Percentiles rank a stretch among this genome's conserved stretches.
Conservation (phyloP, 495 filamentous ascomycete genomes). For the Cercophora sp. region DNA sequence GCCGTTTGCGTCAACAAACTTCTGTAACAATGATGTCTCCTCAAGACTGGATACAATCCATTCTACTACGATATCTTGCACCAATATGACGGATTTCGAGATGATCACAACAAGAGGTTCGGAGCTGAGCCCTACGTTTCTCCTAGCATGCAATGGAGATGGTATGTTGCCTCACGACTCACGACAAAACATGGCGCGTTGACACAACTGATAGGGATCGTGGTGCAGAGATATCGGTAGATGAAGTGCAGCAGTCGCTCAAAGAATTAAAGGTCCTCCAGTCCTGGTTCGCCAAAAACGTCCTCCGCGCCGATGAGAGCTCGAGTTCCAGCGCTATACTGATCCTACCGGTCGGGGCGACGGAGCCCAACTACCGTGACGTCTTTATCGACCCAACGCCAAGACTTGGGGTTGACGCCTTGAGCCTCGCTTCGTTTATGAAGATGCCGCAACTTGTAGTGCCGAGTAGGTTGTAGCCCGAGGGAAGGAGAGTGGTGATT, state of each 20-base stretch:
- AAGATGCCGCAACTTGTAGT: conserved; percentile 5
- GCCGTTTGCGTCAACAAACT: background rate
- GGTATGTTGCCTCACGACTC: background rate
- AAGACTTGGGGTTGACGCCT: background rate
- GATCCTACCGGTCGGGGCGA: conserved; percentile 2
- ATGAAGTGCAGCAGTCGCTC: background rate
- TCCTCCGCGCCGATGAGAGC: background rate
- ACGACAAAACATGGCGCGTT: background rate
- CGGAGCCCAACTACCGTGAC: conserved; percentile 1
- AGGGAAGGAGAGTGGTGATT: background rate
- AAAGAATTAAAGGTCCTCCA: background rate
- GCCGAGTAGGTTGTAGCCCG: background rate
- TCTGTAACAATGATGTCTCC: background rate
- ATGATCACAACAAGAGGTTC: background rate
- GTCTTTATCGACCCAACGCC: background rate
- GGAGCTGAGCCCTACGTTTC: background rate
- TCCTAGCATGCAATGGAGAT: conserved; percentile 3
- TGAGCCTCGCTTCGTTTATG: conserved; percentile 1
- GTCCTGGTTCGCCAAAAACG: background rate
- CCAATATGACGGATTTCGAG: background rate
- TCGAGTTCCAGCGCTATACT: background rate
- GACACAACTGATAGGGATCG: background rate
- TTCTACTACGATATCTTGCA: conserved; percentile 4
- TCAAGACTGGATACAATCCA: conserved; percentile 3
- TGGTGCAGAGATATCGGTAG: background rate